Base-by-base conservation (phyloP, 805 yeast species). In the Debaryomyces maramus region DNA sequence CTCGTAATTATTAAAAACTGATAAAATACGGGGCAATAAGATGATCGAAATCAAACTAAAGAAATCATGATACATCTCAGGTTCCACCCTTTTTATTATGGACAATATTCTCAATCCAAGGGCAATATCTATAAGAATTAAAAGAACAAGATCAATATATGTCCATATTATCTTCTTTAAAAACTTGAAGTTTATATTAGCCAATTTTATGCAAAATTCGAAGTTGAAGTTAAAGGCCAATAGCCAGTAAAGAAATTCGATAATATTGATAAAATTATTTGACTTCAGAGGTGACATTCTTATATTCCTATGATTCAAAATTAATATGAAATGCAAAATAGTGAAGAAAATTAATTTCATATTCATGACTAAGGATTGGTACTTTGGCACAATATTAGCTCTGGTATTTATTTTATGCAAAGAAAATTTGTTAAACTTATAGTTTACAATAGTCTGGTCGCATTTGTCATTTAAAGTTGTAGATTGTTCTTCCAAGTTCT, bases 141-240 rank as follows among this genome's bases (percentile, higher is more conserved):
- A 54, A 6, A 77, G 63, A 18, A 63, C 50, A 29, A 73, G 58
- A 46, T 77, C 83, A 40, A 75, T 58, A 43, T 72, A 60, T 30
- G 74, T 75, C 83, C 83, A 78, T n/a, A 78, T 56, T 14, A 78
- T 70, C 48, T 73, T 63, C 37, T 67, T 71, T 43, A 75, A 65
- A 15, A 75, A 70, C 26, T 60, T 61, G 44, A 60, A 63, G 39
- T 79, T 78, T 6, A 77, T 75, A 34, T 67, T 69, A 13, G 55
- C 51, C 26, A 75, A 50, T 38, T 71, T 75, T 34, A 66, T 55
- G 13, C 73, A 36, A 43, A 74, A 73, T 43, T 77, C 82, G 29
- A 74, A 51, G 32, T 73, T 71, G 48, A 72, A 72, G 35, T 74
- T 75, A 17, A 75, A 41, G 2, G 73, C 70, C 55, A 77, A 60